These are phyloP conservation scores for Colletotrichum sp. DNA, from an alignment of 2,329 filamentous ascomycete genomes.

Conservation along the genomic window DNA sequence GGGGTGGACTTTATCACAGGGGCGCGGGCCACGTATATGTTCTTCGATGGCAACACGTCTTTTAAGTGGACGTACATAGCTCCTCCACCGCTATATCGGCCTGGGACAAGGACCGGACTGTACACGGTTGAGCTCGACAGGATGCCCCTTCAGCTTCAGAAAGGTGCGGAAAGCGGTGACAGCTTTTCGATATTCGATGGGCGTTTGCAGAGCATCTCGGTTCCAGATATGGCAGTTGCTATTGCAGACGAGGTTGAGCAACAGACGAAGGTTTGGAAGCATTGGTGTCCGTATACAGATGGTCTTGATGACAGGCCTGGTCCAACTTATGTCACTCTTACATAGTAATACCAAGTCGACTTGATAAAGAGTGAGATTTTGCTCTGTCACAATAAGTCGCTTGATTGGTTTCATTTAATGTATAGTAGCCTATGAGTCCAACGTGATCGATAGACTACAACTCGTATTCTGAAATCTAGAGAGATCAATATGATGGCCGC, in stretches of 20 bases:
- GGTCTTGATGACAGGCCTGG: neutral
- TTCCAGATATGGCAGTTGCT: neutral
- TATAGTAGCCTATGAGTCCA: accelerated
- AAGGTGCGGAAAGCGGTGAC: neutral
- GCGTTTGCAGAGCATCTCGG: neutral
- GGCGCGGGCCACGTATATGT: neutral
- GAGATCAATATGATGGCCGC: no score
- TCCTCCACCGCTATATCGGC: neutral
- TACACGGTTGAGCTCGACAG: neutral
- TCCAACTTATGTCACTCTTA: neutral
- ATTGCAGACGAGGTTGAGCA: constrained; percentile 2
- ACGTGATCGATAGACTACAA: neutral
- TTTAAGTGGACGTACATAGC: neutral
- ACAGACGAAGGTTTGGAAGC: neutral
- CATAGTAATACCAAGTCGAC: neutral
- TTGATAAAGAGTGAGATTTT: neutral
- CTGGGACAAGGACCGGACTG: neutral
- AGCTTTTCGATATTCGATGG: neutral
- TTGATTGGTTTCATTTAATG: neutral
- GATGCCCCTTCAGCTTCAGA: neutral
- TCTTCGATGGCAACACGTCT: neutral
- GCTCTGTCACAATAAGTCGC: accelerated
- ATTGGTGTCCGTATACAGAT: neutral
- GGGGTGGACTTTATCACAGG: neutral
- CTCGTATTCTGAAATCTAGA: neutral